phyloP scores from a whole-genome alignment of 768 basidiomycete genomes.

The Suillus placidus region DNA sequence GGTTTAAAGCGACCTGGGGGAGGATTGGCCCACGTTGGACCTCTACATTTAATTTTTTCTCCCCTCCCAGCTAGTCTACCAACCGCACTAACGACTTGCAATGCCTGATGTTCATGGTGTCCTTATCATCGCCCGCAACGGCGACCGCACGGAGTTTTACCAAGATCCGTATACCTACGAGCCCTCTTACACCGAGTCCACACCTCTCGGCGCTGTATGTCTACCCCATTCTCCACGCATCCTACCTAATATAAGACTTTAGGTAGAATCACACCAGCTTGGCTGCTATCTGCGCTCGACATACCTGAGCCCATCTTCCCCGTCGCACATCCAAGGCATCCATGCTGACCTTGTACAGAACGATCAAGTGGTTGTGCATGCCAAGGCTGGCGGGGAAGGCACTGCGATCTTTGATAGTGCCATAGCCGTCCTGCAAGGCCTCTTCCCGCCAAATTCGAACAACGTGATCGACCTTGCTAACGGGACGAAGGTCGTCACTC shows the following conservation, averaged over 20 bases:
- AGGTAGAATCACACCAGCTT: slow-evolving; percentile 72
- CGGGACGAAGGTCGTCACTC: slow-evolving; percentile 67
- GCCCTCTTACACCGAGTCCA: slow-evolving; percentile 64
- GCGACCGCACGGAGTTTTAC: slow-evolving; percentile 68
- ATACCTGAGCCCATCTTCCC: slow-evolving; percentile 67
- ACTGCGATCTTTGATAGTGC: slow-evolving; percentile 82
- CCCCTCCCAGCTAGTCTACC: background rate
- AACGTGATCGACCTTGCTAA: slow-evolving; percentile 79
- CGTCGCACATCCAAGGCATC: slow-evolving; percentile 70
- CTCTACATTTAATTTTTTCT: background rate
- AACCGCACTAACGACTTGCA: background rate
- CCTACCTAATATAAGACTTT: slow-evolving; percentile 14
- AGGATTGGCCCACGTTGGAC: background rate
- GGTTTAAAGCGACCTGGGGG: slow-evolving; percentile 5
- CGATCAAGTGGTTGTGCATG: slow-evolving; percentile 70
- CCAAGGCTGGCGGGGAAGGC: slow-evolving; percentile 82
- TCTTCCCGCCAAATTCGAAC: slow-evolving; percentile 74
- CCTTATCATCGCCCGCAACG: slow-evolving; percentile 75
- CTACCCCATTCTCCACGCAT: background rate
- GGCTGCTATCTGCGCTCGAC: slow-evolving; percentile 61
- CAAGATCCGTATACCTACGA: slow-evolving; percentile 75
- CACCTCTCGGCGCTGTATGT: slow-evolving; percentile 75
- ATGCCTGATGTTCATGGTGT: slow-evolving; percentile 65
- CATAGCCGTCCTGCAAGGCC: slow-evolving; percentile 78
- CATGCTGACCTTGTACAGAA: slow-evolving; percentile 68